phyloP scores from a whole-genome alignment of 1,139 yeast species.

The Arxiozyma telluris region DNA sequence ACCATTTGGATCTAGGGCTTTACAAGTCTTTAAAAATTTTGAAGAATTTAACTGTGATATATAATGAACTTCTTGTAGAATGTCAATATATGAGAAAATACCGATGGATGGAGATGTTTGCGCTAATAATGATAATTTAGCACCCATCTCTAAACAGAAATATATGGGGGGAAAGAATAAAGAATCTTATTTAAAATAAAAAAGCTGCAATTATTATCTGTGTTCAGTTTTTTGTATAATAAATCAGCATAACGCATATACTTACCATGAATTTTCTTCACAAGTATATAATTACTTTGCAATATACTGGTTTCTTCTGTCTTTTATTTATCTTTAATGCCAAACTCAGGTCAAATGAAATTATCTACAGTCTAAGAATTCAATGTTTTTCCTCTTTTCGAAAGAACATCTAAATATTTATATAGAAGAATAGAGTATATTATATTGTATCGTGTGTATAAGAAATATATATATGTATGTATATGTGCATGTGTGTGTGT shows the following conservation, averaged over 20 bases:
- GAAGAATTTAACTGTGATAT: conserved; percentile 64
- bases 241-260: too few relatives aligned
- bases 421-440: too few relatives aligned
- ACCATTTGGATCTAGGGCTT: conserved; percentile 63
- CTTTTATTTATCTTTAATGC: too few relatives aligned
- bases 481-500: background rate
- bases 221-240: too few relatives aligned
- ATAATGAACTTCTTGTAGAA: conserved; percentile 65
- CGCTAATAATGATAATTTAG: conserved; percentile 71
- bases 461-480: background rate
- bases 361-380: background rate
- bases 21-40: conserved; percentile 77
- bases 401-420: too few relatives aligned
- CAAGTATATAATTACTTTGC: too few relatives aligned
- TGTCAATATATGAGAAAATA: conserved; percentile 78
- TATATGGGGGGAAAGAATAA: background rate
- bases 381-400: too few relatives aligned
- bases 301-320: too few relatives aligned
- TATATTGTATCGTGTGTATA: too few relatives aligned
- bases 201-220: too few relatives aligned
- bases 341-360: too few relatives aligned
- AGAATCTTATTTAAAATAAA: background rate
- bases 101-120: conserved; percentile 92
- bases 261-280: too few relatives aligned
- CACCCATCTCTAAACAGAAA: conserved; percentile 51